Base-by-base conservation (phyloP, 73 alveolate genomes). In the Blepharisma japonicum region DNA sequence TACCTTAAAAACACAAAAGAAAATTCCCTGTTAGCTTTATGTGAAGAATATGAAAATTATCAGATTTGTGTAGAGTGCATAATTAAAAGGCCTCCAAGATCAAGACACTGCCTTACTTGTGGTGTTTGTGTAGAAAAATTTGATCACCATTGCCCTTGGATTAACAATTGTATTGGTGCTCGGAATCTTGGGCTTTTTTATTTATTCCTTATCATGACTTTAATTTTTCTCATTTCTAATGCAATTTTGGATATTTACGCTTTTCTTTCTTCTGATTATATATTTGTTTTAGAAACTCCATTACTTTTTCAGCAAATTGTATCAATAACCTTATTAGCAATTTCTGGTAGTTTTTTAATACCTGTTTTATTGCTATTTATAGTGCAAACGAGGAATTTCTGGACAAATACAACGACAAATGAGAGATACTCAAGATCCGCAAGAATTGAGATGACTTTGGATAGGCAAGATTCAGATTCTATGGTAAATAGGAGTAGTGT, bases 101-200 rank as follows among this genome's bases (percentile, higher is more conserved):
- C 91, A 27, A 83, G 77, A 49, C 94, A 87, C 77, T 87, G 94
- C 39, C 39, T 55, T 18, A 51, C 68, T 32, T 87, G 94, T 56
- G 83, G 71, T 70, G 56, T 61, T 51, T 87, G 94, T 38, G 81
- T 87, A 9, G 90, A 87, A 71, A 84, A 85, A 56, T 79, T 87
- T 50, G 94, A 87, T 71, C 94, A 87, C 61, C 94, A 87, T 72
- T 87, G 94, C 55, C 83, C 89, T 46, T 87, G 94, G 94, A 76
- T 84, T 20, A 87, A 87, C 71, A 74, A 84, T 56, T 88, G 95
- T 27, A 81, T 88, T 42, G 95, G 95, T 0, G 95, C 86, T 11
- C 78, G 83, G 67, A 82, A 88, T 71, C 42, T 54, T 51, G 77
- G 55, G 56, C 78, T 70, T 70, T 84, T 83, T 39, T 78, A 68